Base-by-base conservation (phyloP, 2,329 filamentous ascomycete genomes). In the Apiospora kogelbergensis region DNA sequence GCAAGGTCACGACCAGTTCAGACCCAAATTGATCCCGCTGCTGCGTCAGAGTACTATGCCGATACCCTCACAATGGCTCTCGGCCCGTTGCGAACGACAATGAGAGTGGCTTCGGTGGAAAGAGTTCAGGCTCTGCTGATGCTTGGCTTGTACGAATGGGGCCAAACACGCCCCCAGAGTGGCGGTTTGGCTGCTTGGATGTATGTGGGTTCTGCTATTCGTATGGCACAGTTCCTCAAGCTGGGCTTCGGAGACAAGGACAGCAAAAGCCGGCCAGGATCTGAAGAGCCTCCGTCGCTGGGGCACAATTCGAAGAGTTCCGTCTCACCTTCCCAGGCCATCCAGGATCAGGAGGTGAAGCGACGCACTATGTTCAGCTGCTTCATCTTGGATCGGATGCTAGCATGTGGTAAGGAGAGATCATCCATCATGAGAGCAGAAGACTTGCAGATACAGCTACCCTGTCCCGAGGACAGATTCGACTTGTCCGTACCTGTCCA, bases 341-440 rank as follows among this genome's bases (percentile, higher is more conserved):
- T 87, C 63, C 86, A 91, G 26, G 81, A 86, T 44, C 88, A 88
- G 69, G 91, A 94, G 77, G 86, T 90, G 15, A 83, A 85, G 70
- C 84, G 91, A 33, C 86, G 92, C 7, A 93, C 91, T 0, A 91
- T 93, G 82, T 93, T 91, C 82, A 92, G 91, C 73, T 93, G 91
- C 74, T 89, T 92, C 69, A 89, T 93, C 66, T 83, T 94, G 73
- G 91, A 94, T 76, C 87, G 90, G 3, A 88, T 93, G 78, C 80
- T 93, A 30, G 87, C 89, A 44, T 90, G 87, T 73, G 90, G 90
- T 24, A 88, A 87, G 71, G 85, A 88, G 67, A 84, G 90, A 26
- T 84, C 87, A 1, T 84, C 86, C 17, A 89, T 88, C 74, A 84
- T 93, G 57, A 83, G 84, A 45, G 80, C 87, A 1, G 83, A 88